Base-by-base conservation (phyloP, 2,329 filamentous ascomycete genomes). In the Thielaviopsis populi region DNA sequence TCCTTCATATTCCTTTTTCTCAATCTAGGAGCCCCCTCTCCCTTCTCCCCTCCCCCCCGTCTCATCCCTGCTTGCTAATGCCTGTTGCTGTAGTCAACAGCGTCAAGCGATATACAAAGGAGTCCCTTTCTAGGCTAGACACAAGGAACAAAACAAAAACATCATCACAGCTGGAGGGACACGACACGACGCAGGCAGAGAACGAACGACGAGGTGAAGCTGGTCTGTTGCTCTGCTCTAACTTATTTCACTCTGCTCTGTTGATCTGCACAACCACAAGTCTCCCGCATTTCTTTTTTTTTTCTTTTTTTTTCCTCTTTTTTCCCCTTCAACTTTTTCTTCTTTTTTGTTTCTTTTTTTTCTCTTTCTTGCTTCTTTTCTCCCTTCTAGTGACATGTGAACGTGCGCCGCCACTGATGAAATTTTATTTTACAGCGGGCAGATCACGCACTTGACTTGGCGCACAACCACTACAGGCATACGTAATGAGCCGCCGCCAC, bases 91-190 rank as follows among this genome's bases (percentile, higher is more conserved):
- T 40, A 62, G 60, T 40, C 41, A 62, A 41, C 42, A 41, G 41
- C 48, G 30, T 19, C 41, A 62, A 62, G 60, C 60, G 60, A 62
- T 42, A 62, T 62, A 48, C 27, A 50, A 62, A 62, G 60, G 60
- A 53, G 53, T 13, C 53, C 53, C 13, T 17, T n/a, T 33, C 24
- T 17, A n/a, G 53, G 53, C 53, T 33, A 37, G 27, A 33, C 19
- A 19, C 19, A 24, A 56, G 53, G n/a, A 56, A 19, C 42, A 56
- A 56, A 56, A 56, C 53, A 56, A 56, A 54, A 54, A n/a, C n/a
- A n/a, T n/a, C 50, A 54, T 54, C 50, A 54, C 13, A 33, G 24
- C 50, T 33, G 30, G 33, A 27, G 48, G 3, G 19, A n/a, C n/a
- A n/a, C n/a, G n/a, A n/a, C n/a, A n/a, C n/a, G n/a, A n/a, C n/a